Conservation (phyloP, 805 yeast species). For the Kluyveromyces starmeri region DNA sequence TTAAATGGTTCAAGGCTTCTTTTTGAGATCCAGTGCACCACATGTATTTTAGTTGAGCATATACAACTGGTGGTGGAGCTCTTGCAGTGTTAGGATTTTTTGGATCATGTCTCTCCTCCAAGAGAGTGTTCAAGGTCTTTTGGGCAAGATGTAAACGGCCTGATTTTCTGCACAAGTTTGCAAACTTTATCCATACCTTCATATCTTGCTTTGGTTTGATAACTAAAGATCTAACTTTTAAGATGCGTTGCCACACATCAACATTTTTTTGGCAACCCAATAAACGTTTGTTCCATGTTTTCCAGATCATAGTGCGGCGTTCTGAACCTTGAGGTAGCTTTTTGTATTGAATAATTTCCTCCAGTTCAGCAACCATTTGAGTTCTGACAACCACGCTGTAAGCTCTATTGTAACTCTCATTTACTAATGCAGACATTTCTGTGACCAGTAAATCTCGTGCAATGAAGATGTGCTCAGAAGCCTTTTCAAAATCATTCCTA, state of each 20-base stretch:
- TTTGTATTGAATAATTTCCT: slow-evolving; percentile 87
- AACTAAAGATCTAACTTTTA: slow-evolving; percentile 86
- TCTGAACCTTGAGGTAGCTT: slow-evolving; percentile 76
- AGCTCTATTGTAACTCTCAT: slow-evolving; percentile 94
- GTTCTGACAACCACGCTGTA: slow-evolving; percentile 94
- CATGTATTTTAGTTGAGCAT: slow-evolving; percentile 92
- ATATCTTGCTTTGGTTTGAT: slow-evolving; percentile 92
- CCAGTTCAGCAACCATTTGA: slow-evolving; percentile 94
- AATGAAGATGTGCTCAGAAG: slow-evolving; percentile 63
- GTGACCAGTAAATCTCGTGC: slow-evolving; percentile 89
- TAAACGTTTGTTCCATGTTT: slow-evolving; percentile 89
- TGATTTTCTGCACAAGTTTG: slow-evolving; percentile 89
- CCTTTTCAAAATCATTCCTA: slow-evolving; percentile 75
- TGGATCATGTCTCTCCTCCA: slow-evolving; percentile 62
- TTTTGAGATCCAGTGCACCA: slow-evolving; percentile 91
- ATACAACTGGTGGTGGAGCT: slow-evolving; percentile 95
- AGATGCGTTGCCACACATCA: slow-evolving; percentile 97
- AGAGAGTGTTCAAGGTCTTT: slow-evolving; percentile 69
- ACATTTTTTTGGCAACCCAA: slow-evolving; percentile 94
- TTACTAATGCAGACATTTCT: slow-evolving; percentile 87
- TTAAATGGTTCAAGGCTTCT: slow-evolving; percentile 78
- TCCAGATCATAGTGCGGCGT: slow-evolving; percentile 66
- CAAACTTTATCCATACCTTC: slow-evolving; percentile 98
- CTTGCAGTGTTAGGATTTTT: slow-evolving; percentile 49
- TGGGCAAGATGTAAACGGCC: slow-evolving; percentile 90